Conservation (phyloP, 805 yeast genomes). For the Metschnikowia proteae region DNA sequence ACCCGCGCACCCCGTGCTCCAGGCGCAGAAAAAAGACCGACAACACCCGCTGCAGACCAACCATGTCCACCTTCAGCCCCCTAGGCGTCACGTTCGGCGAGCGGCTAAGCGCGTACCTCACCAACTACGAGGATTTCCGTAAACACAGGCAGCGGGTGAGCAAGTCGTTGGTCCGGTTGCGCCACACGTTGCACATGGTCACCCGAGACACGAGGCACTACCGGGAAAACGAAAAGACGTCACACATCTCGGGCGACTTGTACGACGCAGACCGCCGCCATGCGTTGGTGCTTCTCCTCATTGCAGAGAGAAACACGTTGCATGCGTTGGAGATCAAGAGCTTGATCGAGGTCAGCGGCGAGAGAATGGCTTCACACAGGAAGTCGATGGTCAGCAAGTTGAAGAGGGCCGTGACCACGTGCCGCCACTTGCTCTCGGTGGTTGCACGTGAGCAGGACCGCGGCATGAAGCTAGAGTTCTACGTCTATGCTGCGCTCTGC, state of each 20-base stretch:
- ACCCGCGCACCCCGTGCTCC: conserved; percentile 4
- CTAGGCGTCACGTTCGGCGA: conserved; percentile 43
- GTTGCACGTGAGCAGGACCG: conserved; percentile 36
- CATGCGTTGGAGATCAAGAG: conserved; percentile 62
- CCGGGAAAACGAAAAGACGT: conserved; percentile 43
- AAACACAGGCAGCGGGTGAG: conserved; percentile 64
- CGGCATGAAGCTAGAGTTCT: conserved; percentile 27
- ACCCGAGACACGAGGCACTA: conserved; percentile 67
- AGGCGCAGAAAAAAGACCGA: background rate
- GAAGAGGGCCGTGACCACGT: conserved; percentile 53
- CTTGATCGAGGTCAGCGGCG: conserved; percentile 50
- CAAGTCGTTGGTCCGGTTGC: conserved; percentile 57
- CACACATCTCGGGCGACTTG: conserved; percentile 45
- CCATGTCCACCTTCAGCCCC: conserved; percentile 14
- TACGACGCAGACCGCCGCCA: conserved; percentile 48
- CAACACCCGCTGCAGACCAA: too few relatives aligned
- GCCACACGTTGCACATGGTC: conserved; percentile 59
- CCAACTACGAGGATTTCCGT: conserved; percentile 64
- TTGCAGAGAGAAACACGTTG: conserved; percentile 75
- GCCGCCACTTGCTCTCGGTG: conserved; percentile 41
- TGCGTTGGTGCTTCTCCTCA: conserved; percentile 57
- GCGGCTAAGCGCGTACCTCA: conserved; percentile 60
- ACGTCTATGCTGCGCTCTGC: conserved; percentile 43
- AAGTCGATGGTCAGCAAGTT: conserved; percentile 55
- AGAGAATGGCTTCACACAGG: conserved; percentile 45